Evolutionary conservation across 768 basidiomycete species (phyloP).

Genomic region (Rhodotorula diobovata): DNA sequence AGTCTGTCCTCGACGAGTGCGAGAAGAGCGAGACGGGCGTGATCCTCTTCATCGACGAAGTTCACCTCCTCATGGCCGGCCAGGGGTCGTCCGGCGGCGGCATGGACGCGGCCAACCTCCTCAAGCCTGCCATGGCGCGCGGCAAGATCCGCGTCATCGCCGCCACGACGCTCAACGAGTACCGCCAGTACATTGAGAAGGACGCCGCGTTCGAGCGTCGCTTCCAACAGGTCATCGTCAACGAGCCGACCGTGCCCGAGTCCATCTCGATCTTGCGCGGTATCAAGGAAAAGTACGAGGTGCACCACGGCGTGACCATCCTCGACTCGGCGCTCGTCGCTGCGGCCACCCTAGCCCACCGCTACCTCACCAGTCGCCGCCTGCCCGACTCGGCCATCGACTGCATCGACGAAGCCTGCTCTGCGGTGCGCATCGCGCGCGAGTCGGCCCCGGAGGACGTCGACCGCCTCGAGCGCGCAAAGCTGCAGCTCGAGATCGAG

Average conservation of each 20-base stretch:
- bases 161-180: slow-evolving; percentile 87
- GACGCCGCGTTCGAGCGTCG: slow-evolving; percentile 35
- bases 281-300: slow-evolving; percentile 88
- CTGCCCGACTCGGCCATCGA: slow-evolving; percentile 82
- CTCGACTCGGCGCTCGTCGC: slow-evolving; percentile 82
- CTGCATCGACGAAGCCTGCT: slow-evolving; percentile 79
- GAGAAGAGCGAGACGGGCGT: slow-evolving; percentile 80
- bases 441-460: slow-evolving; percentile 93
- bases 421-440: slow-evolving; percentile 79
- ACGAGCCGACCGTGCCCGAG: slow-evolving; percentile 81
- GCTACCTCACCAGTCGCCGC: slow-evolving; percentile 62
- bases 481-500: slow-evolving; percentile 87
- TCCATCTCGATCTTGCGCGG: slow-evolving; percentile 91
- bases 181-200: slow-evolving; percentile 86
- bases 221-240: slow-evolving; percentile 83
- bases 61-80: slow-evolving; percentile 87
- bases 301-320: slow-evolving; percentile 82
- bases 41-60: slow-evolving; percentile 91
- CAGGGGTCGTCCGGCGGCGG: slow-evolving; percentile 75
- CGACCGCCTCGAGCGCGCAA: slow-evolving; percentile 80
- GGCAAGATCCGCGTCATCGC: slow-evolving; percentile 75
- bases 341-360: slow-evolving; percentile 85
- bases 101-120: slow-evolving; percentile 68
- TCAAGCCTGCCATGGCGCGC: slow-evolving; percentile 54
- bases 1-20: slow-evolving; percentile 82